Base-by-base conservation (phyloP, 2,329 filamentous ascomycete genomes). In the Microcyclospora pomicola region DNA sequence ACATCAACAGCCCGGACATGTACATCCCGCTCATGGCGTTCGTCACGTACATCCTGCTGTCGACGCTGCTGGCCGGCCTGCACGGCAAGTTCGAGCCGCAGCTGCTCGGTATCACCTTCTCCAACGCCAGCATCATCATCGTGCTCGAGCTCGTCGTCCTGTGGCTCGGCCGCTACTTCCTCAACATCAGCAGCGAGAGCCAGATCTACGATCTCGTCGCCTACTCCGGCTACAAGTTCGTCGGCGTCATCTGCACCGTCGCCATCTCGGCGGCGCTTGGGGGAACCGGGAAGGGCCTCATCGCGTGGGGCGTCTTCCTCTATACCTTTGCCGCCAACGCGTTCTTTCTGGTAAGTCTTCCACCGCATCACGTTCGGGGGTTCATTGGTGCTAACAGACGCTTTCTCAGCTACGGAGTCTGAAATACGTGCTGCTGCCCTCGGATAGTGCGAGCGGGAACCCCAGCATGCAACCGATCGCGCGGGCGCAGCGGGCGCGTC, bases 1-100 rank as follows among this genome's bases (percentile, higher is more conserved):
- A 98, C 57, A 71, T 96, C 61, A 98, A 98, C 64, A 92, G 85
- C 48, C 91, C 92, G 12, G 91, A 98, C 64, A 96, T 98, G 87
- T 98, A 98, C 66, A 98, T 98, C 52, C 87, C 87, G 42, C 81
- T 92, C 54, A 98, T 98, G 91, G 88, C 91, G 1, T 70, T 98
- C 37, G 86, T 96, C 34, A 98, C 91, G 15, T 98, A 98, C 62
- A 93, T 98, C 47, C 79, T 98, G 27, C 73, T 98, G 9, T 92
- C 84, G 5, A 91, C 88, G 1, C 71, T 96, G 31, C 71, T 98
- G 39, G 88, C 88, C 7, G 91, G 91, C 32, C 71, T 98, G 33
- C 75, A 84, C 37, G 88, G 91, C 19, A 77, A 85, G 47, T 98
- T 98, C 66, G 81, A 94, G 55, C 92, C 92, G 1, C 88, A 96